A percentile compares a stretch with the other conserved stretches of the same genome.
Conservation (phyloP, 129 eudicot genomes). For the Artemisia annua region DNA sequence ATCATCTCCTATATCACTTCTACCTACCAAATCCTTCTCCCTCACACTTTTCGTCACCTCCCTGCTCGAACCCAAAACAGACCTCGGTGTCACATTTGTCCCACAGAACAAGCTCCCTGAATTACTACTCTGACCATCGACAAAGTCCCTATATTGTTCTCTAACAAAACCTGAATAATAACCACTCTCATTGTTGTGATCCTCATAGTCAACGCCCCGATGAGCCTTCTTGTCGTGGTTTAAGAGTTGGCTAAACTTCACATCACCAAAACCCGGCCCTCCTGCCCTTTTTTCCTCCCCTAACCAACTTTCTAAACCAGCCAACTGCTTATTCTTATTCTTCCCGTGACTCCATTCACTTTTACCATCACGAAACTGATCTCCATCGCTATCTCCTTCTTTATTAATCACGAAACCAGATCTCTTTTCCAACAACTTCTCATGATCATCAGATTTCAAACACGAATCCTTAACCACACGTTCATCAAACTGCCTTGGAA, state of each 20-base stretch:
- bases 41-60: not conserved
- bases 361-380: not conserved
- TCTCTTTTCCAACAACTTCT: constrained; percentile 27
- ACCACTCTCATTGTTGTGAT: constrained; percentile 7
- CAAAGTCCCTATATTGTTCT: no score
- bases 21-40: constrained; percentile 30
- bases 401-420: not conserved
- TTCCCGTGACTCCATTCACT: not conserved
- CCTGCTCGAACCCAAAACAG: no score
- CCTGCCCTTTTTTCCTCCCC: constrained; percentile 37
- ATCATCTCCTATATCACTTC: constrained; percentile 13
- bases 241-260: constrained; percentile 33
- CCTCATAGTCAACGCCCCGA: constrained; percentile 1
- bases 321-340: constrained; percentile 41
- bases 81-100: no score
- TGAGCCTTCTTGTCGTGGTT: not conserved
- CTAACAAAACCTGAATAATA: not conserved
- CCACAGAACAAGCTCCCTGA: no score
- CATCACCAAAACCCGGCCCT: constrained; percentile 25
- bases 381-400: not conserved
- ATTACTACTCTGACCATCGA: no score
- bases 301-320: constrained; percentile 51
- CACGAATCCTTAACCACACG: constrained; percentile 23
- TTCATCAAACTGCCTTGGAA: constrained; percentile 65
- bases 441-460: constrained; percentile 39